Conservation (phyloP, 192 early-diverging fungal species). For the Thamnidium elegans region DNA sequence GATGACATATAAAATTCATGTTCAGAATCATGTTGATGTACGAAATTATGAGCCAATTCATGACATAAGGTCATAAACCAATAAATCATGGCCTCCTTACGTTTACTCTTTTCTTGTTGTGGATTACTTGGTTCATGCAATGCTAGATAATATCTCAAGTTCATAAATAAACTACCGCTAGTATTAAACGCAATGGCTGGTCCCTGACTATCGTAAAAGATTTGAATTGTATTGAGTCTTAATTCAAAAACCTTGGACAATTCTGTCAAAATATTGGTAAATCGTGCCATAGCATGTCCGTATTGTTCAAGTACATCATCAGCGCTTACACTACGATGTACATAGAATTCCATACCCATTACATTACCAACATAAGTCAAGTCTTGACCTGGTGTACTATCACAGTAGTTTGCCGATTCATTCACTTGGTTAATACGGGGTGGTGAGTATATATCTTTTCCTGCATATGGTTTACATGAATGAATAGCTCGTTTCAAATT, state of each 20-base stretch:
- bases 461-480: conserved; percentile 37
- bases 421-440: conserved; percentile 29
- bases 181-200: conserved; percentile 80
- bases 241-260: conserved; percentile 67
- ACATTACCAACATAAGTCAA: conserved; percentile 43
- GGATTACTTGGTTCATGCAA: conserved; percentile 52
- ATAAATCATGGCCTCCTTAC: conserved; percentile 55
- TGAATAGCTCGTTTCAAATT: conserved; percentile 35
- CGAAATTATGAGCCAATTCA: conserved; percentile 81
- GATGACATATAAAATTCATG: conserved; percentile 83
- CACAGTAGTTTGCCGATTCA: conserved; percentile 44
- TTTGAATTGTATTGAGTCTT: conserved; percentile 52
- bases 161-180: conserved; percentile 76
- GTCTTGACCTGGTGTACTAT: conserved; percentile 45
- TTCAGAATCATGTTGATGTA: conserved; percentile 59
- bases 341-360: conserved; percentile 38
- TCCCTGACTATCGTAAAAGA: conserved; percentile 74
- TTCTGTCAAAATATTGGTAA: conserved; percentile 41
- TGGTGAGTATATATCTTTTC: conserved; percentile 30
- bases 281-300: conserved; percentile 32
- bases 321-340: conserved; percentile 27
- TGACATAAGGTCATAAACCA: conserved; percentile 87
- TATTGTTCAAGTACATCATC: conserved; percentile 40
- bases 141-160: conserved; percentile 70
- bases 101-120: conserved; percentile 21